Evolutionary conservation across 2,329 filamentous ascomycete species (phyloP), one percentile per base, ranked within the genome.

Genomic region (Cladophialophora bantiana): DNA sequence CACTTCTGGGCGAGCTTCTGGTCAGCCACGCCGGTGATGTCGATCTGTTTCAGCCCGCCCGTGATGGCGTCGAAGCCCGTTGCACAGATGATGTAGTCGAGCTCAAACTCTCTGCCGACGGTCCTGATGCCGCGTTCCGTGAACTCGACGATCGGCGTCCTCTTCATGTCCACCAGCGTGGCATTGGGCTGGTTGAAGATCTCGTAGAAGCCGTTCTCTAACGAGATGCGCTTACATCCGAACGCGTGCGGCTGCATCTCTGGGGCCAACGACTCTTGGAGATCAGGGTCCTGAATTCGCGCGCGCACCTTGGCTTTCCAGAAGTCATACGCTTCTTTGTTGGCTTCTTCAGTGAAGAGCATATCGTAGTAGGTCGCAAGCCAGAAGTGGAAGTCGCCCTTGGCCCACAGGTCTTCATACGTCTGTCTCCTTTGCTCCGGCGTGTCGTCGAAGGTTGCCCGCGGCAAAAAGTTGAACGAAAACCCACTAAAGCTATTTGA

Each of bases 331-430:
- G 80, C 78, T 61, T 82, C 79, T 15, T 79, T 75, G 70, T 89
- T 89, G 1, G 83, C 83, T 13, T 83, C 78, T 0, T 75, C 48
- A 50, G 80, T 75, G n/a, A 77, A 72, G 3, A 87, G 69, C 32
- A 80, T 77, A 66, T 90, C 87, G 50, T 81, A 82, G 77, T 86
- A 89, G 42, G 68, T 72, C 3, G 64, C 78, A 0, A 86, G 76
- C 83, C 84, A 85, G 73, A 82, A 86, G 69, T 86, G 75, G 73
- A 90, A 88, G 0, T 89, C 88, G 0, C 86, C 86, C 0, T 80
- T 74, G 2, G 77, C 61, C 82, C 83, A 88, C 7, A 84, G 73
- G 2, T 77, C 68, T 66, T 87, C 81, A 67, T 83, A 85, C n/a
- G 83, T 76, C 1, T 78, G 78, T 65, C 83, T 79, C 0, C 84